A percentile compares a stretch with the other conserved stretches of the same genome.
Evolutionary conservation across 805 yeast genomes (phyloP).

Genomic region (Cyberlindnera veronae): DNA sequence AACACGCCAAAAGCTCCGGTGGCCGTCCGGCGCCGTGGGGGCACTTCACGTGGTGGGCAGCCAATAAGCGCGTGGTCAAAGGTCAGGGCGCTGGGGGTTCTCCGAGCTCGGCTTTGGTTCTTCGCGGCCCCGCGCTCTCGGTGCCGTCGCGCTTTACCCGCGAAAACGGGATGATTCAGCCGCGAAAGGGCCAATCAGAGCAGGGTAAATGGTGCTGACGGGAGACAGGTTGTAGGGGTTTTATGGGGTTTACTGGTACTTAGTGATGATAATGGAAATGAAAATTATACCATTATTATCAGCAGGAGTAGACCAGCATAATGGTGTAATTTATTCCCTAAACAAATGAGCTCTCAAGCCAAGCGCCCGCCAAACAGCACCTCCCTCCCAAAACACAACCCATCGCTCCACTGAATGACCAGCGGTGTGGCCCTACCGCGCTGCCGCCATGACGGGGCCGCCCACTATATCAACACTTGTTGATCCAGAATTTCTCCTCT

Average conservation of each 20-base stretch:
- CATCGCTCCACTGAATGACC: constrained; percentile 18
- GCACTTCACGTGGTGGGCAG: neutral
- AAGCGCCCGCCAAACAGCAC: neutral
- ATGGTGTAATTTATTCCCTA: too few species aligned
- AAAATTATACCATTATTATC: too few species aligned
- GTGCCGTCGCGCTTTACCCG: constrained; percentile 5
- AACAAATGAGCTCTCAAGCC: too few species aligned
- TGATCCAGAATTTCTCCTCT: neutral
- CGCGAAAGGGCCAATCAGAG: constrained; percentile 8
- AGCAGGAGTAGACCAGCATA: too few species aligned
- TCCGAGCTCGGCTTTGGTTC: constrained; percentile 13
- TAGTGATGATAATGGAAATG: neutral
- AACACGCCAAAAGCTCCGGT: too few species aligned
- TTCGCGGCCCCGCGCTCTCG: constrained; percentile 8
- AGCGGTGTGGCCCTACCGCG: constrained; percentile 11
- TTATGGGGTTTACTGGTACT: neutral
- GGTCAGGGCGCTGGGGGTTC: constrained; percentile 8
- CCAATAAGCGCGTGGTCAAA: constrained; percentile 2
- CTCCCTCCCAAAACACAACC: constrained; percentile 14
- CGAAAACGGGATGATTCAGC: constrained; percentile 8
- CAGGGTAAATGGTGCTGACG: constrained; percentile 5
- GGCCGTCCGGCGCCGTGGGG: constrained; percentile 3
- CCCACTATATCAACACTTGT: constrained; percentile 10
- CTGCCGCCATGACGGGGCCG: neutral
- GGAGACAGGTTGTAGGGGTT: neutral